phyloP scores from a whole-genome alignment of 2,329 filamentous ascomycete genomes.

The Emergomyces orientalis region DNA sequence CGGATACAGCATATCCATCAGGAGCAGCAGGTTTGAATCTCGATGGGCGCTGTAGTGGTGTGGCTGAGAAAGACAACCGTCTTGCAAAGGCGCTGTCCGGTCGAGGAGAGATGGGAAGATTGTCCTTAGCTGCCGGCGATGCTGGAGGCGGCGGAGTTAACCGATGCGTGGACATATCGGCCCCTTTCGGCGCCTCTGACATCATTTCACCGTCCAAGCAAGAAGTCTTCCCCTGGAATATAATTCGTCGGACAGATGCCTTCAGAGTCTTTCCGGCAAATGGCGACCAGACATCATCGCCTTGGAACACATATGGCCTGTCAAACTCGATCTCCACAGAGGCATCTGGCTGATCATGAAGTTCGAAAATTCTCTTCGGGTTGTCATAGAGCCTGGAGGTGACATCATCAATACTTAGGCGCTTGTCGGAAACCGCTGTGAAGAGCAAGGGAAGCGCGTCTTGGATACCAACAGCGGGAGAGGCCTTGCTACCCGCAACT shows the following conservation, averaged over 20 bases:
- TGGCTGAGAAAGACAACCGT: slow-evolving; percentile 30
- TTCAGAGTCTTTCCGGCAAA: slow-evolving; percentile 60
- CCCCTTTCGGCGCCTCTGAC: slow-evolving; percentile 50
- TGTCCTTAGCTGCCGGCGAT: slow-evolving; percentile 37
- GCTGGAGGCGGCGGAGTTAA: slow-evolving; percentile 25
- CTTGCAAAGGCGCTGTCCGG: slow-evolving; percentile 31
- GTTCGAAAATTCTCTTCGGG: slow-evolving; percentile 70
- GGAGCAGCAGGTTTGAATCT: slow-evolving; percentile 18
- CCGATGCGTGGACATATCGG: slow-evolving; percentile 65
- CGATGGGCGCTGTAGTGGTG: slow-evolving; percentile 27
- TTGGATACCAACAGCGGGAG: slow-evolving; percentile 57
- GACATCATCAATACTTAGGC: slow-evolving; percentile 64
- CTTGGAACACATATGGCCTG: slow-evolving; percentile 54
- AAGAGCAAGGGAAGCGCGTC: slow-evolving; percentile 66
- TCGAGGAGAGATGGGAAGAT: slow-evolving; percentile 34
- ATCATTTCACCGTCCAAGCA: slow-evolving; percentile 62
- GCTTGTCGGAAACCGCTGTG: slow-evolving; percentile 65
- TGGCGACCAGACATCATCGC: slow-evolving; percentile 54
- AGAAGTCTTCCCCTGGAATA: slow-evolving; percentile 63
- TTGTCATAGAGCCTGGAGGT: slow-evolving; percentile 64
- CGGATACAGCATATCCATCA: slow-evolving; percentile 17
- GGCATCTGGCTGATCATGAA: slow-evolving; percentile 67
- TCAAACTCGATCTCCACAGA: slow-evolving; percentile 68
- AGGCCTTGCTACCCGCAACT: slow-evolving; percentile 51
- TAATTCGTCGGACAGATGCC: slow-evolving; percentile 64